These are phyloP conservation scores for Pestalotiopsis sp. DNA, from an alignment of 2,329 filamentous ascomycete genomes.

Conservation along the genomic window DNA sequence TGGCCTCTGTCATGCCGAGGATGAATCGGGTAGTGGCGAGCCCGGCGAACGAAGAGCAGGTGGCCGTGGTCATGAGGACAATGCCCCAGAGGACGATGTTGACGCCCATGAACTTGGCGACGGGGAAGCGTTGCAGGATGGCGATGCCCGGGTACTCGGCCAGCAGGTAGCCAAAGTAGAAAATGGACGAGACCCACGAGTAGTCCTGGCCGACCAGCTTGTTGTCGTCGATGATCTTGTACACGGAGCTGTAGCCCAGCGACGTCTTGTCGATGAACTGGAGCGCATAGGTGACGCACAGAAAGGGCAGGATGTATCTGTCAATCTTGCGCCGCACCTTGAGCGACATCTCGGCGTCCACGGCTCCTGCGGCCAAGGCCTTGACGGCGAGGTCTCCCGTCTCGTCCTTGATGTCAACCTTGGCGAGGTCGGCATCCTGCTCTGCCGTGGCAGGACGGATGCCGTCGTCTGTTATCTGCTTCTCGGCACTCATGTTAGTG, in stretches of 20 bases:
- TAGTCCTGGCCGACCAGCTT: conserved; percentile 25
- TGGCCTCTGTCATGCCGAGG: conserved; percentile 25
- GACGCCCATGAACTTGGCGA: conserved; percentile 36
- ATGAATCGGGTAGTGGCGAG: conserved; percentile 23
- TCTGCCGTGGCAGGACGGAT: conserved; percentile 21
- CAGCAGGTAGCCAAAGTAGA: conserved; percentile 37
- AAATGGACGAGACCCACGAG: conserved; percentile 27
- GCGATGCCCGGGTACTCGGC: conserved; percentile 45
- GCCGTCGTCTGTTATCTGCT: conserved; percentile 6
- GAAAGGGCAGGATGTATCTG: conserved; percentile 24
- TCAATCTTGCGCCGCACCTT: conserved; percentile 23
- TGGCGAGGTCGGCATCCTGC: conserved; percentile 14
- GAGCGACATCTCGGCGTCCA: conserved; percentile 25
- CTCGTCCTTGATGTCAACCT: conserved; percentile 30
- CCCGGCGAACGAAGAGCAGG: conserved; percentile 21
- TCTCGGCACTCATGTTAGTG: conserved; percentile 4
- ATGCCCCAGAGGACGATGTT: conserved; percentile 44
- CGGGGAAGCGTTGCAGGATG: conserved; percentile 32
- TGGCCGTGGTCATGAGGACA: conserved; percentile 26
- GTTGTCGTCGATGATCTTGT: conserved; percentile 25
- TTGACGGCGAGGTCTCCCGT: conserved; percentile 36
- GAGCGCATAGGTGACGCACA: conserved; percentile 28
- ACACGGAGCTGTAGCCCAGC: conserved; percentile 27
- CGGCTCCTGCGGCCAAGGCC: conserved; percentile 30
- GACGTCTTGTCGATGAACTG: conserved; percentile 31